Evolutionary conservation across 257 asterid genomes (phyloP).

Genomic region (Solanum pimpinellifolium): DNA sequence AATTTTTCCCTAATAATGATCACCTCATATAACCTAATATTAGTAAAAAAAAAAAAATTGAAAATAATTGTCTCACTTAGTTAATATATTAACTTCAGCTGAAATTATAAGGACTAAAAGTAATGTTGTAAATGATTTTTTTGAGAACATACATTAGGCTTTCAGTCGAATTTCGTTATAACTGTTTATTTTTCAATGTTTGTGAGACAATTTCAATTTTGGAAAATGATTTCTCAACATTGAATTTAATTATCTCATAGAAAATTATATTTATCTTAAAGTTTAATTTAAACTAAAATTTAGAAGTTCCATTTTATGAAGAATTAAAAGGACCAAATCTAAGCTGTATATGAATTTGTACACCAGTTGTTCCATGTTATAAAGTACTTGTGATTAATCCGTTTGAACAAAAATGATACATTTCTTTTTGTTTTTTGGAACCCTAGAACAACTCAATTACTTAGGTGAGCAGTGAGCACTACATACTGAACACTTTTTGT

Average conservation of each 20-base stretch:
- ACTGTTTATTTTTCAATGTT: background rate
- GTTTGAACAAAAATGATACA: background rate
- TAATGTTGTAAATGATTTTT: background rate
- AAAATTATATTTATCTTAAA: too few species aligned
- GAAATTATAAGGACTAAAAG: background rate
- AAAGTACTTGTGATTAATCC: background rate
- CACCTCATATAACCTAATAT: background rate
- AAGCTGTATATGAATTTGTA: background rate
- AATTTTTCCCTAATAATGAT: background rate
- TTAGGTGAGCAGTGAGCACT: background rate
- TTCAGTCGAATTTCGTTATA: background rate
- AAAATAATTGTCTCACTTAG: background rate
- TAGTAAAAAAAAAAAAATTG: too few species aligned
- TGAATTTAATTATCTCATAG: background rate
- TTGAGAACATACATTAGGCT: background rate
- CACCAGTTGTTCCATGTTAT: background rate
- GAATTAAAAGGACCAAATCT: background rate
- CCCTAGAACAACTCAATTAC: background rate
- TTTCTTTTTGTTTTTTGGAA: too few species aligned
- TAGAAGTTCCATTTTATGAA: background rate
- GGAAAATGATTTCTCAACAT: background rate
- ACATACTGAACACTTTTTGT: background rate
- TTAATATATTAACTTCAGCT: background rate
- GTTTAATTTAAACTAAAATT: too few species aligned
- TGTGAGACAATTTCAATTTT: background rate